A percentile compares a stretch with the other conserved stretches of the same genome.
These are phyloP conservation scores for Leishmania tropica DNA, from an alignment of 208 protist species.

Conservation along the genomic window DNA sequence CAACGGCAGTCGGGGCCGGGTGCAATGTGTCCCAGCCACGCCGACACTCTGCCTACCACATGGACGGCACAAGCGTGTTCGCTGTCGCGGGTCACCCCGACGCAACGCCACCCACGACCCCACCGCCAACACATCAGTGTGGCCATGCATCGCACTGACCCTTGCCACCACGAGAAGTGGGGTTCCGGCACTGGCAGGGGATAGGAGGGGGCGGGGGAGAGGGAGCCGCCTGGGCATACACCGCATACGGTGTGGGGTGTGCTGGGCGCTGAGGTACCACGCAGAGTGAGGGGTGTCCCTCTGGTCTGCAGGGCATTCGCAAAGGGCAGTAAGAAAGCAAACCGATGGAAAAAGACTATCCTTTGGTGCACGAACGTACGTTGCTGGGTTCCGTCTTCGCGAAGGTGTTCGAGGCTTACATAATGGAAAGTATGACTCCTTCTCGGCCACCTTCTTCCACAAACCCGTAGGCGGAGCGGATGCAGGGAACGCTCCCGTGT, in stretches of 20 bases:
- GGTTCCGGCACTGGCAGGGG: neutral
- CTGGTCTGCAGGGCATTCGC: neutral
- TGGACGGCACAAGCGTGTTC: too few species aligned
- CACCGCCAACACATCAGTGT: neutral
- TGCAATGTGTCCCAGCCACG: neutral
- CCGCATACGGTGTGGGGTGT: neutral
- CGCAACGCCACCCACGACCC: neutral
- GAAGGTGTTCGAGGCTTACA: neutral
- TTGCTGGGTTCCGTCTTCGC: too few species aligned
- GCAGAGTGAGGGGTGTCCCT: neutral
- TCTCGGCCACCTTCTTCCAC: neutral
- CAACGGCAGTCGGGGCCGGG: neutral
- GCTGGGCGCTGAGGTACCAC: neutral
- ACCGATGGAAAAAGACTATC: neutral
- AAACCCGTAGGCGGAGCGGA: neutral
- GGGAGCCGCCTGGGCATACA: too few species aligned
- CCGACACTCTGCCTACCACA: too few species aligned
- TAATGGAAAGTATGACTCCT: neutral
- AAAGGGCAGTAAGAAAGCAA: neutral
- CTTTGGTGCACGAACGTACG: too few species aligned
- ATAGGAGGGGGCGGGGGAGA: neutral
- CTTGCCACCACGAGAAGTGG: neutral
- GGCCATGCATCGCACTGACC: neutral
- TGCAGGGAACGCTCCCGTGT: neutral
- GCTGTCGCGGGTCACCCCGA: too few species aligned